A percentile compares a stretch with the other conserved stretches of the same genome.
Conservation (phyloP, 176 grass and related monocot species). For the sorghum (Sorghum bicolor) region DNA sequence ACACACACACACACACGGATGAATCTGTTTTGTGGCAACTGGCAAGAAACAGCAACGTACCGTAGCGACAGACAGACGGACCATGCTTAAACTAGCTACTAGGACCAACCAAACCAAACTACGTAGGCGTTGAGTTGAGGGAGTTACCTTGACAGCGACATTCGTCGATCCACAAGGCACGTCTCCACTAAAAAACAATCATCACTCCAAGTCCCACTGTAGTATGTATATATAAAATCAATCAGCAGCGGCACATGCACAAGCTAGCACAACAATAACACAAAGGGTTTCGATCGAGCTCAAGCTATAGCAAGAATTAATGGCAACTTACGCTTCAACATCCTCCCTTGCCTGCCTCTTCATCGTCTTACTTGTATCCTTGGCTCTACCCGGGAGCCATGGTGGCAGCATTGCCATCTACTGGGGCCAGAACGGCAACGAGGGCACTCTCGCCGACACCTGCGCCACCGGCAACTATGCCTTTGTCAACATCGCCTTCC, state of each 20-base stretch:
- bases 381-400: not conserved
- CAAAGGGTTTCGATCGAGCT: not conserved
- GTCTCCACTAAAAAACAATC: not conserved
- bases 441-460: slow-evolving; percentile 55
- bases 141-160: not conserved
- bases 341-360: not conserved
- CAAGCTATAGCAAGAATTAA: not conserved
- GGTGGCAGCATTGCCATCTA: slow-evolving; percentile 64
- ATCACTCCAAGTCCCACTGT: not conserved
- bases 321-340: not conserved
- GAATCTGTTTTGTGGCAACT: not conserved
- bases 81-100: not conserved
- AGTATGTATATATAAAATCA: not conserved
- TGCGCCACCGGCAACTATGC: slow-evolving; percentile 57
- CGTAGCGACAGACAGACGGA: not conserved
- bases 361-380: slow-evolving; percentile 3
- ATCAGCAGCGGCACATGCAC: not conserved
- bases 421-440: slow-evolving; percentile 72
- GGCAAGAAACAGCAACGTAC: not conserved
- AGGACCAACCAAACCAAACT: not conserved
- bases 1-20: too few species aligned
- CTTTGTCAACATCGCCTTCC: slow-evolving; percentile 61
- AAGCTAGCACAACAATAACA: not conserved
- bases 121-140: not conserved
- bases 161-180: not conserved